Percentiles rank a stretch among this genome's conserved stretches.
These are phyloP conservation scores for Cornus florida DNA, from an alignment of 148 eudicot genomes.

Conservation along the genomic window DNA sequence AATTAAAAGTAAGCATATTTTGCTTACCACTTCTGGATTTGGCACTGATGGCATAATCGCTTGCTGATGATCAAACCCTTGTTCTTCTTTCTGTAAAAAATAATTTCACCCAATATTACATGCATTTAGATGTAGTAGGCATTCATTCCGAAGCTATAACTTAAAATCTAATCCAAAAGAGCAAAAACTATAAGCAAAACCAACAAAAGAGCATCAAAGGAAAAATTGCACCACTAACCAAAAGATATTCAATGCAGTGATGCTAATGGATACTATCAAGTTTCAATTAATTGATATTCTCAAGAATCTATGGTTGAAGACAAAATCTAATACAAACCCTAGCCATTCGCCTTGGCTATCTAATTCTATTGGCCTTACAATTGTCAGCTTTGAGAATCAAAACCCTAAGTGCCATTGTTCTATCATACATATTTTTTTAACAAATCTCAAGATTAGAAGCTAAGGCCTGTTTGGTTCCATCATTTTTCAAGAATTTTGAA, in stretches of 20 bases:
- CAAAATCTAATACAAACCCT: not conserved
- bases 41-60: constrained; percentile 76
- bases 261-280: not conserved
- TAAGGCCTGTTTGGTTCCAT: not conserved
- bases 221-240: too few relatives aligned
- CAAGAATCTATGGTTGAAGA: not conserved
- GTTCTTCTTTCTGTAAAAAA: constrained; percentile 72
- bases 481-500: too few relatives aligned
- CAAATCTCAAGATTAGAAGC: not conserved
- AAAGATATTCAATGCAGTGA: too few relatives aligned
- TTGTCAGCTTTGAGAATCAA: too few relatives aligned
- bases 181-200: not conserved
- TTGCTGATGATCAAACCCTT: constrained; percentile 88
- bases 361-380: not conserved
- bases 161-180: not conserved
- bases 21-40: constrained; percentile 69
- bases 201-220: too few relatives aligned
- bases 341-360: not conserved
- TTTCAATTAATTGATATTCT: not conserved
- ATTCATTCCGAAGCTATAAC: constrained; percentile 3
- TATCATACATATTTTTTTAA: not conserved
- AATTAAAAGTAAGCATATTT: constrained; percentile 13
- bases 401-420: not conserved
- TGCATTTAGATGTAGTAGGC: not conserved
- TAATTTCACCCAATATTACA: not conserved